Percentiles rank a stretch among this genome's conserved stretches.
phyloP scores from a whole-genome alignment of 164 flowering plant species.

The Saururus chinensis region DNA sequence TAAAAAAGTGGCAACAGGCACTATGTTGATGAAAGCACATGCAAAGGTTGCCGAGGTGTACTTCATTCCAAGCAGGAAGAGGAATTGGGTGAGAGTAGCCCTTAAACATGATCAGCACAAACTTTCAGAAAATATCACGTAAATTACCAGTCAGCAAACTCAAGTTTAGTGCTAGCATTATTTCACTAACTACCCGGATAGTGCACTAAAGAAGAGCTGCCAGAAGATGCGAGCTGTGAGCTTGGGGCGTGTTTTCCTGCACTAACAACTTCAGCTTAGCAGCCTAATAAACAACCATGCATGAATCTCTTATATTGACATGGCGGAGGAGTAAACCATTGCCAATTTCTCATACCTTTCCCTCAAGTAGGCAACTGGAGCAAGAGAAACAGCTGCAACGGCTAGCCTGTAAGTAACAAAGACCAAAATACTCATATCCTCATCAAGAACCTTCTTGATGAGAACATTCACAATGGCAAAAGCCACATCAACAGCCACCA shows the following conservation, averaged over 20 bases:
- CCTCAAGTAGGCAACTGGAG: conserved; percentile 25
- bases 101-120: conserved; percentile 19
- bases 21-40: conserved; percentile 75
- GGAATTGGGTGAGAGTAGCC: conserved; percentile 56
- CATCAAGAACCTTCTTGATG: conserved; percentile 53
- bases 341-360: background rate
- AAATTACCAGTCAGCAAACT: too few species aligned
- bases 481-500: conserved; percentile 43
- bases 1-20: conserved; percentile 68
- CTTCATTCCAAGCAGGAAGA: conserved; percentile 64
- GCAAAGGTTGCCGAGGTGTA: conserved; percentile 71
- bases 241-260: conserved; percentile 62
- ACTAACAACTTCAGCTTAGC: background rate
- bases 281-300: background rate
- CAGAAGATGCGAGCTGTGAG: conserved; percentile 42
- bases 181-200: conserved; percentile 46
- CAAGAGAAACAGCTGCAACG: conserved; percentile 38
- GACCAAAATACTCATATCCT: conserved; percentile 46
- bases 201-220: conserved; percentile 55
- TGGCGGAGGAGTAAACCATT: too few species aligned
- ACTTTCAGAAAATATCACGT: background rate
- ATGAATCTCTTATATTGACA: too few species aligned
- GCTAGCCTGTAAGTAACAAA: conserved; percentile 49
- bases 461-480: conserved; percentile 58
- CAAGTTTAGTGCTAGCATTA: too few species aligned